Base-by-base conservation (phyloP, 1,284 basidiomycete genomes). In the Trichosporon sp. region DNA sequence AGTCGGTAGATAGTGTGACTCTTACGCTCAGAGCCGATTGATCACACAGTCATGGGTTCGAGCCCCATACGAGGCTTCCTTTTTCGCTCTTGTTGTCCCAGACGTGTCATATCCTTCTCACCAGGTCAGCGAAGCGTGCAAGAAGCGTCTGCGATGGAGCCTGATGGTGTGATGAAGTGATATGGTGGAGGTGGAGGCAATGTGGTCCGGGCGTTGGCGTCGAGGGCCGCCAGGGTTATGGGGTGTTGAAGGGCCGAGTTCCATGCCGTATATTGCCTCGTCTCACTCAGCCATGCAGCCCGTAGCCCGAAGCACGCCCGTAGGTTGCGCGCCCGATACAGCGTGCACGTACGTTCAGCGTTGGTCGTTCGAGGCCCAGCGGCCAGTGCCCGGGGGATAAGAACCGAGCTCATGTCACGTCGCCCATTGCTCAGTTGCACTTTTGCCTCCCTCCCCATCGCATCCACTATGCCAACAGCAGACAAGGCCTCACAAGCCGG, bases 1-100 rank as follows among this genome's bases (percentile, higher is more conserved):
- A 63, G 59, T 63, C 59, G 59, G 59, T 63, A 63, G 59, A 63
- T 63, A 63, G 59, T 63, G 59, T 63, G 59, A 63, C 59, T 63
- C 59, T 63, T 63, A 63, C 59, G 59, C 59, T 26, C 26, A 26
- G 26, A 26, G 26, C 26, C 26, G 26, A 26, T 26, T 26, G 26
- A 26, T 26, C 26, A 26, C 26, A 26, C 26, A 26, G 26, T 26
- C 26, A 26, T 26, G 26, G 26, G 26, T 26, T 26, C 26, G 26
- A 26, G 26, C 26, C 26, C 26, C 26, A 26, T 26, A 26, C 26
- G 26, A 26, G 26, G 26, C 26, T 63, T n/a, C 31, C 21, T 63
- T 63, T 63, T 35, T n/a, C 16, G 31, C 16, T 32, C 14, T 12
- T 32, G 31, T 2, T 2, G 26, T 26, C 26, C 26, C 26, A 26